These are phyloP conservation scores for Lentinula lateritia DNA, from an alignment of 768 basidiomycete species.

Conservation along the genomic window DNA sequence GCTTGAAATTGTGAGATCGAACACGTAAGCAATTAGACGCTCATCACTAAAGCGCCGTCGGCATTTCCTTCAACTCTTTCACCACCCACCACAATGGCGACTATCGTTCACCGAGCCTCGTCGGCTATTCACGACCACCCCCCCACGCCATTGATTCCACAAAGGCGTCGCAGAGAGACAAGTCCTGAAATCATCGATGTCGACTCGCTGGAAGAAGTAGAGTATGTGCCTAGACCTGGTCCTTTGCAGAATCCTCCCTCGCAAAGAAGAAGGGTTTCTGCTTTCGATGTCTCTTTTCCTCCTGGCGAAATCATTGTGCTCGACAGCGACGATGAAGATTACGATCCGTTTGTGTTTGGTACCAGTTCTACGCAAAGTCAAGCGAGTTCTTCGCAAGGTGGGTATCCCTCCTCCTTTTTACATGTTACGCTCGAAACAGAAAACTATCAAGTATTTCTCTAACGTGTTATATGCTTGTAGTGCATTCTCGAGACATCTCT, in stretches of 20 bases:
- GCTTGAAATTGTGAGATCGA: too few relatives aligned
- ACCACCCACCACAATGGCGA: not conserved
- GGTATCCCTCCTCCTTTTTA: not conserved
- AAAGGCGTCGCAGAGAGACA: not conserved
- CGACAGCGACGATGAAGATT: conserved; percentile 6
- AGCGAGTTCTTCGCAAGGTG: not conserved
- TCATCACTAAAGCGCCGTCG: not conserved
- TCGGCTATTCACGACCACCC: conserved; percentile 1
- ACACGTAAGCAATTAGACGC: too few relatives aligned
- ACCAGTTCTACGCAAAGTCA: not conserved
- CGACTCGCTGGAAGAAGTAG: conserved; percentile 3
- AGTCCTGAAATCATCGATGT: conserved; percentile 6
- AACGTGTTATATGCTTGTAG: not conserved
- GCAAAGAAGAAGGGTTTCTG: not conserved
- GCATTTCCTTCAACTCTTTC: not conserved
- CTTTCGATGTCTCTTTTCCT: not conserved
- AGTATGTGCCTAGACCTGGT: not conserved
- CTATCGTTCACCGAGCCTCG: not conserved
- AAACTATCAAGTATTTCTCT: not conserved
- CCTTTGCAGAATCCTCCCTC: not conserved
- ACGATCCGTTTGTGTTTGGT: not conserved
- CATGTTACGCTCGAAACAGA: not conserved
- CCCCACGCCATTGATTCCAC: not conserved
- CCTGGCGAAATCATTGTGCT: not conserved
- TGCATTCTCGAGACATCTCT: not conserved